Conservation (phyloP, 345 rosid genomes). For the Anastatica hierochuntica region DNA sequence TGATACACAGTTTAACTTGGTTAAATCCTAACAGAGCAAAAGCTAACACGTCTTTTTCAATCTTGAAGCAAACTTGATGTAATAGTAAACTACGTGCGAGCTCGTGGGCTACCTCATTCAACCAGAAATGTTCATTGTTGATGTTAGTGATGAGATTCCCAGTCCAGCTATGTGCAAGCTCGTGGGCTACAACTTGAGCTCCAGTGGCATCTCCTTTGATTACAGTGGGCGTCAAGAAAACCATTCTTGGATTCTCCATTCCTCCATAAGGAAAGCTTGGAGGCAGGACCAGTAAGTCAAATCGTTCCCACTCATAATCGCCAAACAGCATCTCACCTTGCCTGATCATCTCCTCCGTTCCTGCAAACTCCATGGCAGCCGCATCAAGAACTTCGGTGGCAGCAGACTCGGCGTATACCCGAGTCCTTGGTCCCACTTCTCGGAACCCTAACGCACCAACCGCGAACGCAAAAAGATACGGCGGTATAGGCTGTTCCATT, state of each 20-base stretch:
- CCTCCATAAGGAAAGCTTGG: slow-evolving; percentile 93
- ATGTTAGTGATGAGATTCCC: slow-evolving; percentile 81
- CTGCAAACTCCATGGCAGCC: slow-evolving; percentile 75
- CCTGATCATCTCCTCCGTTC: slow-evolving; percentile 82
- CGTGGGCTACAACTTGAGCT: slow-evolving; percentile 85
- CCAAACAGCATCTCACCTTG: slow-evolving; percentile 80
- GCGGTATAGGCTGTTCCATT: slow-evolving; percentile 92
- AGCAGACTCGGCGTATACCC: slow-evolving; percentile 60
- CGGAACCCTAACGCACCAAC: slow-evolving; percentile 71
- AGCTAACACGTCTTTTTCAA: neutral
- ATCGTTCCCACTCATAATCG: slow-evolving; percentile 77
- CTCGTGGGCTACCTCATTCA: slow-evolving; percentile 75
- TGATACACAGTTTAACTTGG: too few relatives aligned
- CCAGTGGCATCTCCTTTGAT: slow-evolving; percentile 85
- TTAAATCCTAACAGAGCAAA: too few relatives aligned
- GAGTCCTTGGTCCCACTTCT: slow-evolving; percentile 88
- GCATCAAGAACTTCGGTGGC: slow-evolving; percentile 43
- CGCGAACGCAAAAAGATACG: slow-evolving; percentile 85
- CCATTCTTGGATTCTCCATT: slow-evolving; percentile 92
- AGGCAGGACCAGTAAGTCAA: slow-evolving; percentile 78
- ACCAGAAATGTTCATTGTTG: slow-evolving; percentile 89
- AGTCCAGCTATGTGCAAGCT: slow-evolving; percentile 95
- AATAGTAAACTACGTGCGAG: neutral
- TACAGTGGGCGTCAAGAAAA: slow-evolving; percentile 80
- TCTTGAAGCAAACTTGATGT: neutral